phyloP scores from a whole-genome alignment of 2,329 filamentous ascomycete genomes.

The Talaromyces sp. region DNA sequence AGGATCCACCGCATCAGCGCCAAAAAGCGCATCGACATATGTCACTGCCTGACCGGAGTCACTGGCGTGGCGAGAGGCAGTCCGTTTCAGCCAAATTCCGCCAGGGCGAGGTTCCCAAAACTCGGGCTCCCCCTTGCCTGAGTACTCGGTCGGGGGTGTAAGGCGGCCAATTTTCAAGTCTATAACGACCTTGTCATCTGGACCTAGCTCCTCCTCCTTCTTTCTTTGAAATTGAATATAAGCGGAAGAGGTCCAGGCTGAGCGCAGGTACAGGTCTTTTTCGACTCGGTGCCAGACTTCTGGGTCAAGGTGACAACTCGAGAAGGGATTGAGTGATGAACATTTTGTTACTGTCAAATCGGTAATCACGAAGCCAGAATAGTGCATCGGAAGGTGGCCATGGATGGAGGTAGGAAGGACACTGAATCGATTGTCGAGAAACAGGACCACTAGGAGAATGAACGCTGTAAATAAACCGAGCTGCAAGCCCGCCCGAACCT shows the following conservation, averaged over 20 bases:
- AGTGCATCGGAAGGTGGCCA: conserved; percentile 82
- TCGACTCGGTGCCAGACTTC: conserved; percentile 80
- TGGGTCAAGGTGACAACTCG: conserved; percentile 73
- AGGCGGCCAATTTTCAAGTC: conserved; percentile 75
- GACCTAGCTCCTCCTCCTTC: conserved; percentile 77
- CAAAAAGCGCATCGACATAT: conserved; percentile 83
- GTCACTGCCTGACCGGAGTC: conserved; percentile 77
- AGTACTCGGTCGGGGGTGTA: conserved; percentile 64
- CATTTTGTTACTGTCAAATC: conserved; percentile 80
- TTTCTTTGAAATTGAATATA: conserved; percentile 83
- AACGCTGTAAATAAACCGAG: conserved; percentile 67
- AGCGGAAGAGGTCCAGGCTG: conserved; percentile 72
- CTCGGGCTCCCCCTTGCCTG: conserved; percentile 58
- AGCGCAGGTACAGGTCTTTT: conserved; percentile 83
- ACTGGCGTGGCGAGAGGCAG: conserved; percentile 70
- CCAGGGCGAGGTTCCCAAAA: conserved; percentile 77
- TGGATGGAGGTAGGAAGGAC: conserved; percentile 85
- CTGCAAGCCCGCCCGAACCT: conserved; percentile 72
- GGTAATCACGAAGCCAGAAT: conserved; percentile 81
- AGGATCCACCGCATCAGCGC: conserved; percentile 87
- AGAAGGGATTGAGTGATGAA: conserved; percentile 72
- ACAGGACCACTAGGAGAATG: conserved; percentile 71
- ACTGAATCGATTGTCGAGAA: conserved; percentile 86
- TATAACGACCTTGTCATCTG: conserved; percentile 76
- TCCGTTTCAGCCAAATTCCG: conserved; percentile 81